Base-by-base conservation (phyloP, 306 rosid genomes). In the Quillaja saponaria region DNA sequence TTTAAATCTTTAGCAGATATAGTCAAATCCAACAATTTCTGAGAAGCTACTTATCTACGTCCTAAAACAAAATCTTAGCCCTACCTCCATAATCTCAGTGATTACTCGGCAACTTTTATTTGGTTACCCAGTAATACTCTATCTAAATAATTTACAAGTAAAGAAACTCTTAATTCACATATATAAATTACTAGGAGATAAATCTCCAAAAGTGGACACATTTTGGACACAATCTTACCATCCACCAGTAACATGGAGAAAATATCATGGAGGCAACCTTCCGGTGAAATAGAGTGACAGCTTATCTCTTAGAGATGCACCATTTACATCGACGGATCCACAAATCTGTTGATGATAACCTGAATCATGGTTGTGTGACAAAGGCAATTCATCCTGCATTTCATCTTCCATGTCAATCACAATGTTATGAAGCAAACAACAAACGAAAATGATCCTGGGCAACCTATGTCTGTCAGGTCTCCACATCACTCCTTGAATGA, bases 401-500 rank as follows among this genome's bases (percentile, higher is more conserved):
- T 77, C 88, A 47, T 78, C 91, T 55, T 78, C 78, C 85, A 86
- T 73, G 16, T 88, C 96, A 34, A 91, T 84, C 49, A 76, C 71
- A 58, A 91, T 91, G 81, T 91, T 88, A 44, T 91, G 98, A 80
- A 91, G 95, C 71, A 91, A 56, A 70, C 98, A 88, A 59, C 96
- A 91, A 49, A 88, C 96, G 0, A 91, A 86, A 62, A 91, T 88
- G 40, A 91, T 88, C 77, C 96, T 82, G 0, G 98, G 98, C 66
- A 91, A 46, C 34, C 88, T 78, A 57, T 91, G 96, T 58, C 84
- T 88, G 80, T 91, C 98, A 0, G 96, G 98, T 48, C 98, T 76
- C 98, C 98, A 88, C 96, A 91, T 91, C 14, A 75, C 78, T 67
- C 98, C 98, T 10, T 76, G 85, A 67, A 91, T 91, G 81, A 88